Conservation (phyloP, 257 asterid species). For the Capsicum rhomboideum region DNA sequence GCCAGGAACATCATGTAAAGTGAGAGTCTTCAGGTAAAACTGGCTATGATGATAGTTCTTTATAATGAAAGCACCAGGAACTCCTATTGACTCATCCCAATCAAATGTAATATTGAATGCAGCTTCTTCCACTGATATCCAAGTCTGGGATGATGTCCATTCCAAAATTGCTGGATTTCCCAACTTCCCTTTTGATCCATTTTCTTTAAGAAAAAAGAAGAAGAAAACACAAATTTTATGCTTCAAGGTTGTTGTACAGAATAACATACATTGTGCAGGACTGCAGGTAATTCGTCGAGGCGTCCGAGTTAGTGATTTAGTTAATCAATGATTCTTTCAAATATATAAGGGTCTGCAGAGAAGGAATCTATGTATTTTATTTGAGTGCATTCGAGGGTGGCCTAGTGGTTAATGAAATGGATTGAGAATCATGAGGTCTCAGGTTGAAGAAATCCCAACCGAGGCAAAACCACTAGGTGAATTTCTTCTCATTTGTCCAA, state of each 20-base stretch:
- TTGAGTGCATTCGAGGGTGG: no score
- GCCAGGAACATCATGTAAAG: conserved; percentile 56
- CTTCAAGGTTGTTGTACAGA: background rate
- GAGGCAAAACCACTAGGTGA: background rate
- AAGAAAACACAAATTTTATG: background rate
- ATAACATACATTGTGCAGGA: background rate
- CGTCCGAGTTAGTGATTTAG: background rate
- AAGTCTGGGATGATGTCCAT: conserved; percentile 50
- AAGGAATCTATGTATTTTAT: no score
- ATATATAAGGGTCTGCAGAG: background rate
- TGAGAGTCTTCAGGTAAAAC: conserved; percentile 61
- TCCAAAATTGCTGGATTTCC: conserved; percentile 58
- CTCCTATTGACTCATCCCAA: conserved; percentile 65
- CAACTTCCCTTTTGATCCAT: conserved; percentile 52
- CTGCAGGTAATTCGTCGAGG: background rate
- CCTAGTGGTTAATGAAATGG: background rate
- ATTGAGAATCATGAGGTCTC: background rate
- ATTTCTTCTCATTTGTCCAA: background rate
- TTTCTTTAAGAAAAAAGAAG: no score
- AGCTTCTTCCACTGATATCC: conserved; percentile 48
- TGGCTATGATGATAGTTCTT: conserved; percentile 61
- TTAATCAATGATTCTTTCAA: background rate
- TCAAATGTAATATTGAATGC: conserved; percentile 34
- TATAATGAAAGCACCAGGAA: conserved; percentile 68
- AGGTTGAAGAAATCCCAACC: background rate